Evolutionary conservation across 768 basidiomycete species (phyloP).

Genomic region (Suillus americanus): DNA sequence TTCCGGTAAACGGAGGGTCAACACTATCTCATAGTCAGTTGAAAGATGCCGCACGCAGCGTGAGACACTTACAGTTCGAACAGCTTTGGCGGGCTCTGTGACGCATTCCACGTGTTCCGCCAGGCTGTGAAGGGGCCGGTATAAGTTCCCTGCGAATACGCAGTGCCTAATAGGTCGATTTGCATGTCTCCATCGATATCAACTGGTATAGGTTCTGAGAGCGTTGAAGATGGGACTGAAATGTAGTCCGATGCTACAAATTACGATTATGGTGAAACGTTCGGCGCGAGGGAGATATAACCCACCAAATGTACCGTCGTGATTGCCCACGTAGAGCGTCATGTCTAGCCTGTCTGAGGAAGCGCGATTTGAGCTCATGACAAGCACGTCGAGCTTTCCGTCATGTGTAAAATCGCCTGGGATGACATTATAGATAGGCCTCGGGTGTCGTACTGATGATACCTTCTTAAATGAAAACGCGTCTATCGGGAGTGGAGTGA

Average conservation of each 20-base stretch:
- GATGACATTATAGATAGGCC: conserved; percentile 73
- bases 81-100: conserved; percentile 47
- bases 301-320: conserved; percentile 68
- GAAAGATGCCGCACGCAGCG: background rate
- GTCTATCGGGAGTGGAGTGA: conserved; percentile 38
- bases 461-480: conserved; percentile 55
- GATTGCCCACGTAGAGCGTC: conserved; percentile 65
- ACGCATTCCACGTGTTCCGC: conserved; percentile 77
- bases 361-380: conserved; percentile 66
- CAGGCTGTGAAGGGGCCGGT: conserved; percentile 59
- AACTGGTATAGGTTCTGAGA: conserved; percentile 81
- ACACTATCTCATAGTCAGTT: conserved; percentile 37
- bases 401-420: conserved; percentile 94
- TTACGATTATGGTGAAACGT: background rate
- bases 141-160: conserved; percentile 38
- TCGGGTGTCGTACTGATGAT: conserved; percentile 52
- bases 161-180: conserved; percentile 80
- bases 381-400: conserved; percentile 85
- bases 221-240: conserved; percentile 59
- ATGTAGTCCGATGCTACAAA: conserved; percentile 38
- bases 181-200: conserved; percentile 88
- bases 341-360: conserved; percentile 57
- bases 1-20: conserved; percentile 58
- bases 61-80: conserved; percentile 62
- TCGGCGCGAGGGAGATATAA: background rate